phyloP scores from a whole-genome alignment of 202 grass and related monocot species.

The Alloteropsis angusta region DNA sequence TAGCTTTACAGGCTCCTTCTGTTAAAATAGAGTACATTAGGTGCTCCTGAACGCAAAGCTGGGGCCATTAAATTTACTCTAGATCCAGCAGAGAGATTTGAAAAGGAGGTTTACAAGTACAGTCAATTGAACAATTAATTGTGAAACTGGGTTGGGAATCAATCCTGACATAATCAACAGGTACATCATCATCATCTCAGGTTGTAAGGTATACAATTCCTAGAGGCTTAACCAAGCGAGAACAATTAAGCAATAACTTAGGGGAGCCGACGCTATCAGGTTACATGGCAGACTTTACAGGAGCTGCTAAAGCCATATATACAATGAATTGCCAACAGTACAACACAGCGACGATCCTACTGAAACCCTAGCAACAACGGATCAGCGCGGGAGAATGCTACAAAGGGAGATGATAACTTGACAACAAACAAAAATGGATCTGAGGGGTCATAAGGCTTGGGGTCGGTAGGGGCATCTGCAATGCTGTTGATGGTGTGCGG shows the following conservation, averaged over 20 bases:
- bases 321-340: conserved; percentile 32
- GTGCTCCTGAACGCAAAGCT: neutral
- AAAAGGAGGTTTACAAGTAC: neutral
- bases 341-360: conserved; percentile 27
- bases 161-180: neutral
- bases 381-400: conserved; percentile 41
- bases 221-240: neutral
- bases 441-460: neutral
- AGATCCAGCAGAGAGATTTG: neutral
- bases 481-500: conserved; percentile 24
- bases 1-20: neutral
- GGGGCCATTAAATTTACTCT: too few species aligned
- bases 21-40: neutral
- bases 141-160: neutral
- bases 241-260: conserved; percentile 16
- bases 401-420: conserved; percentile 20
- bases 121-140: neutral
- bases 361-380: conserved; percentile 24
- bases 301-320: conserved; percentile 48
- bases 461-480: neutral
- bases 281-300: conserved; percentile 64
- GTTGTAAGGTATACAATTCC: conserved; percentile 12
- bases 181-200: neutral
- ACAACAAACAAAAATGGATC: conserved; percentile 31
- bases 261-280: conserved; percentile 22